Conservation (phyloP, 176 grass and related monocot genomes). For the Avena sativa region DNA sequence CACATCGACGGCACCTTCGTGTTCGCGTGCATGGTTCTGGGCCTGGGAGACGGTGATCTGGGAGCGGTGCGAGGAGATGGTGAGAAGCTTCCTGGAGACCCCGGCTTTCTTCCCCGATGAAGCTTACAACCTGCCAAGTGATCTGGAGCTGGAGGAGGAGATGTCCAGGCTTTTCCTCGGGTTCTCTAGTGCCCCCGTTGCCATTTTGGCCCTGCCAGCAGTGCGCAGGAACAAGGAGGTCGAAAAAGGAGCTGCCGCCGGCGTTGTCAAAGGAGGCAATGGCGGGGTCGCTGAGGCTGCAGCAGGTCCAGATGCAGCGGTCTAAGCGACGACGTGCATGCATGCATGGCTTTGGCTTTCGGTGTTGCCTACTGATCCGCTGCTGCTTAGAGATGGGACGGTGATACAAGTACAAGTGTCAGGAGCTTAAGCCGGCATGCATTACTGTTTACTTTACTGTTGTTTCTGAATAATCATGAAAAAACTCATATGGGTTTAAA, state of each 20-base stretch:
- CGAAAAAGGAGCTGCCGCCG: neutral
- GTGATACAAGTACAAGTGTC: neutral
- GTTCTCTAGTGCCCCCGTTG: neutral
- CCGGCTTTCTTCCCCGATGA: neutral
- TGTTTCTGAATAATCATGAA: neutral
- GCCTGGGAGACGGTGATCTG: neutral
- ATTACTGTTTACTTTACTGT: neutral
- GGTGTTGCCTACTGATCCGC: neutral
- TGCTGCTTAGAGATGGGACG: neutral
- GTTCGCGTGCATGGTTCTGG: conserved; percentile 22
- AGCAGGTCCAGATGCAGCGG: neutral
- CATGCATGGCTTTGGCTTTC: neutral
- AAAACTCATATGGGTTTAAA: neutral
- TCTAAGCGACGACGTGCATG: neutral
- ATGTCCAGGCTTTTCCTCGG: neutral
- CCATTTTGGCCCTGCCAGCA: neutral
- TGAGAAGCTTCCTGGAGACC: conserved; percentile 6
- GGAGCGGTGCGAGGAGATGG: conserved; percentile 14
- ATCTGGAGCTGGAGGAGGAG: neutral
- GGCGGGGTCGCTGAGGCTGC: neutral
- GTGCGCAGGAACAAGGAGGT: neutral
- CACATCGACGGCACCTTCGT: conserved; percentile 56
- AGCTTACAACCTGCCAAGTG: neutral
- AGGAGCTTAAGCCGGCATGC: neutral
- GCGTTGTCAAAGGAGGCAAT: neutral